phyloP scores from a whole-genome alignment of 1,139 yeast species.

The Zygosaccharomyces pseudobailii region DNA sequence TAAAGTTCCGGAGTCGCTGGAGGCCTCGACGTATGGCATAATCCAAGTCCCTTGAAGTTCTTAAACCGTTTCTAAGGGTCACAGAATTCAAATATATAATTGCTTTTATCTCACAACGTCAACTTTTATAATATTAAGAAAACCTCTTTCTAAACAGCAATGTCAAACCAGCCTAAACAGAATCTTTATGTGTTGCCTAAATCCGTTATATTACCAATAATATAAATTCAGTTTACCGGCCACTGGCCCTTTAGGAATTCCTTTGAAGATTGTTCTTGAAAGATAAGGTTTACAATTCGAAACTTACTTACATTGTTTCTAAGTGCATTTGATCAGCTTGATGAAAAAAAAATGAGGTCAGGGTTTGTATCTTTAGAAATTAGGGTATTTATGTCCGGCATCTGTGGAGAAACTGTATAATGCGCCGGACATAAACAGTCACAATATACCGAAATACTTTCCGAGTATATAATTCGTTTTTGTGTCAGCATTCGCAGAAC shows the following conservation, averaged over 20 bases:
- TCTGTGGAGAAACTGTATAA: background rate
- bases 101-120: background rate
- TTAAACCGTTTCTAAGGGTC: background rate
- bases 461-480: background rate
- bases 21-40: conserved; percentile 23
- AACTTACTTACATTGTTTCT: background rate
- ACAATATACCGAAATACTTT: background rate
- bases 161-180: background rate
- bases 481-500: background rate
- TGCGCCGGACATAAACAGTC: conserved; percentile 2
- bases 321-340: background rate
- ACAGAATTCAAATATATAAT: background rate
- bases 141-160: background rate
- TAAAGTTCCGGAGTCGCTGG: conserved; percentile 9
- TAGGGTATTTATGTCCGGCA: background rate
- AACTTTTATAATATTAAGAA: background rate
- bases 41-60: background rate
- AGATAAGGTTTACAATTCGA: background rate
- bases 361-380: background rate
- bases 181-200: background rate
- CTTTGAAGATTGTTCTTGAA: background rate
- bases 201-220: background rate
- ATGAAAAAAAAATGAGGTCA: background rate
- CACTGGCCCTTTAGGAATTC: background rate
- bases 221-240: background rate